phyloP scores from a whole-genome alignment of 495 filamentous ascomycete species.

The Thozetella sp. region DNA sequence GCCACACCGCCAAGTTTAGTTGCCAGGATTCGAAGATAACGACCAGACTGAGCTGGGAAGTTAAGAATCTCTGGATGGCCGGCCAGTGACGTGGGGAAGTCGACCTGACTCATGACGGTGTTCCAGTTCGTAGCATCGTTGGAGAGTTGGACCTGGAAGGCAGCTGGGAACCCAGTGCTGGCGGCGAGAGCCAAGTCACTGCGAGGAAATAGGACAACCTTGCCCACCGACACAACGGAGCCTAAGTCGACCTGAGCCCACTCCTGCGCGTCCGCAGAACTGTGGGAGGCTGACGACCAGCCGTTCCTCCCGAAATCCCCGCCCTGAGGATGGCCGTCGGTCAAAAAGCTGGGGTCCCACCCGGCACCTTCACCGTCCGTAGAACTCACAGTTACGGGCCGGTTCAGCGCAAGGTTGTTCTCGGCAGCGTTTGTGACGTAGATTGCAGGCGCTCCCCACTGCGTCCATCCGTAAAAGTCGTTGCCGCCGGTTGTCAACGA shows the following conservation, averaged over 20 bases:
- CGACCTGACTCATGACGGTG: neutral
- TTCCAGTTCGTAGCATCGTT: neutral
- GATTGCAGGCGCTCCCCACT: neutral
- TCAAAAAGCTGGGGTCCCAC: neutral
- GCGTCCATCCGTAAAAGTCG: neutral
- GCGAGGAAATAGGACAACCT: neutral
- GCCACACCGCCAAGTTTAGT: neutral
- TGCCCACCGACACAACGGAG: neutral
- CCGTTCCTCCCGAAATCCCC: neutral
- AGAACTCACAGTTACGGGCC: neutral
- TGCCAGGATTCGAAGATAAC: neutral
- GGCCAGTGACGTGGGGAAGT: neutral
- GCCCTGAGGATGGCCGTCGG: neutral
- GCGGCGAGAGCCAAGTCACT: neutral
- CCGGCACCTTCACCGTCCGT: neutral
- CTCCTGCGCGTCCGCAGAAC: neutral
- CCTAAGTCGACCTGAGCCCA: neutral
- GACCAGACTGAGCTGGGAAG: neutral
- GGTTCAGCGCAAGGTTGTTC: neutral
- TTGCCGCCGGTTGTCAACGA: neutral
- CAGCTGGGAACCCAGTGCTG: neutral
- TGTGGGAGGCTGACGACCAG: neutral
- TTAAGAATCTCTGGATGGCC: neutral
- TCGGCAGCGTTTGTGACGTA: neutral
- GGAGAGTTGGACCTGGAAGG: neutral